phyloP scores from a whole-genome alignment of 768 basidiomycete genomes.

The Boletus fagicola region DNA sequence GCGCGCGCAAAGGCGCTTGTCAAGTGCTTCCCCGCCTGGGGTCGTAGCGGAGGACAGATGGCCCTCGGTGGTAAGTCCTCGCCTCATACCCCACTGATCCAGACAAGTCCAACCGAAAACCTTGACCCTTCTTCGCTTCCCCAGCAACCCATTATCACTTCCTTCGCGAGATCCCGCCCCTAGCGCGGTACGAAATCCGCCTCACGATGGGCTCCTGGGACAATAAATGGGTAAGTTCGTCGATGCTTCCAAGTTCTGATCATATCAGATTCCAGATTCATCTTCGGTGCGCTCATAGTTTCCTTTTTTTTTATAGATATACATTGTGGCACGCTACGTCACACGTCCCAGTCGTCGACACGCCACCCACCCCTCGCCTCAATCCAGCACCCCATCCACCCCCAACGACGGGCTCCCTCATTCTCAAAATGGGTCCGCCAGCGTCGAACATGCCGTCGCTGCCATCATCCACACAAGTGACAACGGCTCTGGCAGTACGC shows the following conservation, averaged over 20 bases:
- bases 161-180: conserved; percentile 66
- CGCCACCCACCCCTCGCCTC: conserved; percentile 13
- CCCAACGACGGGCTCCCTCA: conserved; percentile 4
- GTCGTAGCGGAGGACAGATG: conserved; percentile 58
- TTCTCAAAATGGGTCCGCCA: conserved; percentile 6
- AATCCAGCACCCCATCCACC: conserved; percentile 27
- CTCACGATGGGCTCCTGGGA: conserved; percentile 64
- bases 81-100: too few relatives aligned
- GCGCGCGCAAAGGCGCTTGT: conserved; percentile 50
- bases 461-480: conserved; percentile 6
- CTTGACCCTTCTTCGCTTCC: neutral
- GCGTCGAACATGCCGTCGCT: conserved; percentile 15
- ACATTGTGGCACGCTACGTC: conserved; percentile 61
- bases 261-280: neutral
- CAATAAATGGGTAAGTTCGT: conserved; percentile 66
- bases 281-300: neutral
- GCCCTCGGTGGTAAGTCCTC: conserved; percentile 44
- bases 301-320: conserved; percentile 45
- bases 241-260: neutral
- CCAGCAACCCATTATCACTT: conserved; percentile 67
- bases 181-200: conserved; percentile 60
- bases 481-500: neutral
- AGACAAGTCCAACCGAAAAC: neutral
- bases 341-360: conserved; percentile 41
- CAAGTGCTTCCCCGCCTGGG: conserved; percentile 53